Conservation (phyloP, 73 alveolate genomes). For the Paramecium caudatum region DNA sequence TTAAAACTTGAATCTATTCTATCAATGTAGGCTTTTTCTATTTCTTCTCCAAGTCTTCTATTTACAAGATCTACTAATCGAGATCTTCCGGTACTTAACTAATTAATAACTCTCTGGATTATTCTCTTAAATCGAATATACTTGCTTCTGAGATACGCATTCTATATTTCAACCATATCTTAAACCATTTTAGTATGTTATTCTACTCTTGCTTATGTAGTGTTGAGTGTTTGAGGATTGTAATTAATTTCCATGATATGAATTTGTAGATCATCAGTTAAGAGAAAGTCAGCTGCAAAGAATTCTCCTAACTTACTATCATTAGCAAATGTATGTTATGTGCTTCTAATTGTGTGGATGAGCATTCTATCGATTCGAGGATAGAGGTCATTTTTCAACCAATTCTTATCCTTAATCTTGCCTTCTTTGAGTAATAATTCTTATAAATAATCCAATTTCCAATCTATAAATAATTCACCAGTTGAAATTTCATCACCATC, state of each 20-base stretch:
- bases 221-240: constrained; percentile 44
- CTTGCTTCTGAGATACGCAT: constrained; percentile 42
- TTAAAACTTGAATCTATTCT: constrained; percentile 6
- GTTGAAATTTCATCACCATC: constrained; percentile 32
- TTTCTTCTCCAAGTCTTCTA: neutral
- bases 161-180: constrained; percentile 30
- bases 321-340: constrained; percentile 54
- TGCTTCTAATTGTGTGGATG: constrained; percentile 40
- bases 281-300: constrained; percentile 67
- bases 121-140: neutral
- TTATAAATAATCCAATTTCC: constrained; percentile 57
- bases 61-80: neutral
- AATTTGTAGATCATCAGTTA: constrained; percentile 51
- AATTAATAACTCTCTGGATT: neutral
- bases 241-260: constrained; percentile 64
- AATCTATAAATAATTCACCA: constrained; percentile 61
- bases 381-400: constrained; percentile 62
- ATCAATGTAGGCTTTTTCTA: constrained; percentile 14
- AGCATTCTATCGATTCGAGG: constrained; percentile 63
- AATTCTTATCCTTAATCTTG: neutral
- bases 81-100: neutral
- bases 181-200: constrained; percentile 28
- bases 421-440: constrained; percentile 48
- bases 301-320: constrained; percentile 65
- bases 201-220: neutral